Conservation (phyloP, 2,329 filamentous ascomycete species). For the Alternaria hordeiaustralica region DNA sequence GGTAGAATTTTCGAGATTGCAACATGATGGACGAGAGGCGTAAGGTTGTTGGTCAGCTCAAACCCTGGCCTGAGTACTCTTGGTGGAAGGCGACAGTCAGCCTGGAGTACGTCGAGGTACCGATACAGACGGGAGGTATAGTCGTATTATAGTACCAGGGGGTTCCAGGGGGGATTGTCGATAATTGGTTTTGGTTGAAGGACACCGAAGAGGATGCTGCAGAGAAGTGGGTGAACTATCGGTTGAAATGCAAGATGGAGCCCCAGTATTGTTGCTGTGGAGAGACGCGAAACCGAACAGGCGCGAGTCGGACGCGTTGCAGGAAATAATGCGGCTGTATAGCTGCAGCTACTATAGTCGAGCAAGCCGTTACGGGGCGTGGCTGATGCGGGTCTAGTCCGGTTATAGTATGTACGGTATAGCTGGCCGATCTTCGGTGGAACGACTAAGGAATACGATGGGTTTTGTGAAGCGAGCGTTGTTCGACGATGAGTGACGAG, state of each 20-base stretch:
- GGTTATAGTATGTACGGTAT: constrained; percentile 19
- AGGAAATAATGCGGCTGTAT: constrained; percentile 29
- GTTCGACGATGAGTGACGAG: constrained; percentile 21
- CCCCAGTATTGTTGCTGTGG: constrained; percentile 35
- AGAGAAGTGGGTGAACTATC: constrained; percentile 18
- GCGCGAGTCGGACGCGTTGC: constrained; percentile 41
- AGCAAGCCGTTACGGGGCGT: constrained; percentile 33
- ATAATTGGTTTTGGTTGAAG: constrained; percentile 8
- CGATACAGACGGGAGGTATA: background rate
- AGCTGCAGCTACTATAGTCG: constrained; percentile 18
- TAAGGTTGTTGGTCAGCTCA: constrained; percentile 7
- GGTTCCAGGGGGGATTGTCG: constrained; percentile 6
- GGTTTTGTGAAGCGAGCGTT: constrained; percentile 24
- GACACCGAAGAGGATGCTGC: constrained; percentile 7
- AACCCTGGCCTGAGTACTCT: constrained; percentile 1
- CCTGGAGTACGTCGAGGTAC: constrained; percentile 3
- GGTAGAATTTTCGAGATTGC: constrained; percentile 37
- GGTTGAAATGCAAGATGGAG: constrained; percentile 29
- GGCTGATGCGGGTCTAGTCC: constrained; percentile 38
- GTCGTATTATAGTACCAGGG: constrained; percentile 10
- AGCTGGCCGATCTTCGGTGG: constrained; percentile 19
- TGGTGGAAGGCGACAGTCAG: constrained; percentile 1
- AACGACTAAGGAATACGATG: constrained; percentile 8
- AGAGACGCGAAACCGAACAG: constrained; percentile 32
- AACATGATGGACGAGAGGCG: constrained; percentile 21